Percentiles rank a stretch among this genome's conserved stretches.
These are phyloP conservation scores for Pleomassaria siparia DNA, from an alignment of 2,329 filamentous ascomycete species.

Conservation along the genomic window DNA sequence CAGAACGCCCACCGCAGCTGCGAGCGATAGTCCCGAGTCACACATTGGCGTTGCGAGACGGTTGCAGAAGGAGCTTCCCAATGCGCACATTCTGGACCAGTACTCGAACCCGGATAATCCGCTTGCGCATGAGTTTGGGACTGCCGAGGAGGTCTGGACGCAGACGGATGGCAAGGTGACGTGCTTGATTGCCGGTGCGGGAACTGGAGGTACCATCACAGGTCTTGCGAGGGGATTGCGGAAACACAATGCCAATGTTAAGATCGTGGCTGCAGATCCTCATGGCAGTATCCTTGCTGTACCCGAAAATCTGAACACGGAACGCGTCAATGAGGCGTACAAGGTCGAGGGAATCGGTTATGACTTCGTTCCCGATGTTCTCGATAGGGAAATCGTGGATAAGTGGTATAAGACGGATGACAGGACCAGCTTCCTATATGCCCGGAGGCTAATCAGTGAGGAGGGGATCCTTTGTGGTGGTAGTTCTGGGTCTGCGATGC, in stretches of 20 bases:
- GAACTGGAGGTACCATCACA: constrained; percentile 93
- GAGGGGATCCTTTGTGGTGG: constrained; percentile 93
- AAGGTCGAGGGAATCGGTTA: constrained; percentile 99
- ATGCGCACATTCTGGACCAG: constrained; percentile 95
- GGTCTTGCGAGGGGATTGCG: constrained; percentile 81
- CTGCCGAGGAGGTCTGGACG: constrained; percentile 92
- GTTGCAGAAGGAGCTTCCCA: constrained; percentile 92
- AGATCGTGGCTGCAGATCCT: constrained; percentile 90
- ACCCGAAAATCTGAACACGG: constrained; percentile 76
- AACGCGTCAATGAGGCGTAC: constrained; percentile 79
- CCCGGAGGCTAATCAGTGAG: constrained; percentile 87
- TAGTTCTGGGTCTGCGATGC: constrained; percentile 89
- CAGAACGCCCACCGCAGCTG: constrained; percentile 91
- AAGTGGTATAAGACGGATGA: constrained; percentile 99
- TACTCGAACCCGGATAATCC: constrained; percentile 93
- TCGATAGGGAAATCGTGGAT: constrained; percentile 78
- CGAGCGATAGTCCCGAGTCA: constrained; percentile 90
- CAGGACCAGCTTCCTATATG: constrained; percentile 83
- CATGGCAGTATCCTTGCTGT: constrained; percentile 88
- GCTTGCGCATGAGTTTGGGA: constrained; percentile 88
- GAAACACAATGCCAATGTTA: constrained; percentile 83
- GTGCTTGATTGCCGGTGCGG: constrained; percentile 85
- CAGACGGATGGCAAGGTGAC: constrained; percentile 83
- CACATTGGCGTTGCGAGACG: constrained; percentile 93
- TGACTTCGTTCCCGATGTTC: constrained; percentile 94